Conservation (phyloP, 306 rosid species). For the Rosa rugosa region DNA sequence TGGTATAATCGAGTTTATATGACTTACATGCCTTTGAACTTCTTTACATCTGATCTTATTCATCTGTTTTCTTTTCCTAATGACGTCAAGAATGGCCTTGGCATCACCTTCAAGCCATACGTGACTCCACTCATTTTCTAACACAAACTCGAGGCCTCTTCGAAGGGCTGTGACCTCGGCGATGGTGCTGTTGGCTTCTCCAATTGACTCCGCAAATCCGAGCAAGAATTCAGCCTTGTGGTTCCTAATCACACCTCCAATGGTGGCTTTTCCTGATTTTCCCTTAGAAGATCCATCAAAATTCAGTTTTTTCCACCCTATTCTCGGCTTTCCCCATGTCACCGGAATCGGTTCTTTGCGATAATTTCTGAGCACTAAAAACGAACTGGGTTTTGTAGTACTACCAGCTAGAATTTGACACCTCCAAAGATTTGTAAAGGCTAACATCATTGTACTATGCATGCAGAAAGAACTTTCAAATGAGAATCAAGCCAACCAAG, state of each 20-base stretch:
- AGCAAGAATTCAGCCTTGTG: slow-evolving; percentile 67
- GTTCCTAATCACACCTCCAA: slow-evolving; percentile 66
- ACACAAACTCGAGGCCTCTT: slow-evolving; percentile 65
- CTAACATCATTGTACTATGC: slow-evolving; percentile 33
- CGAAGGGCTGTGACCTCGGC: slow-evolving; percentile 58
- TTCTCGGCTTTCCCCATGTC: slow-evolving; percentile 62
- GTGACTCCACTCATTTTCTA: slow-evolving; percentile 70
- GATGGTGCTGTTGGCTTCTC: slow-evolving; percentile 55
- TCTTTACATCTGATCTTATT: slow-evolving; percentile 44
- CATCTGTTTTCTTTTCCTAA: slow-evolving; percentile 33
- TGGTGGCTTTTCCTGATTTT: slow-evolving; percentile 46
- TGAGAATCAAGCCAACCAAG: not conserved
- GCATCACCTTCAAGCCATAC: slow-evolving; percentile 83
- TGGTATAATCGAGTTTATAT: slow-evolving; percentile 43
- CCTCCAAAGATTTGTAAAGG: slow-evolving; percentile 33
- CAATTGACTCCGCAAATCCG: slow-evolving; percentile 70
- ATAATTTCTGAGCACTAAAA: slow-evolving; percentile 26
- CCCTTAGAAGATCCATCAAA: slow-evolving; percentile 70
- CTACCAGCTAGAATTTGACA: slow-evolving; percentile 27
- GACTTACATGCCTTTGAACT: slow-evolving; percentile 40
- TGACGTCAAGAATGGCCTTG: slow-evolving; percentile 54
- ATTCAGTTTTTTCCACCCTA: slow-evolving; percentile 69
- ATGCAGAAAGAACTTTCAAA: not conserved
- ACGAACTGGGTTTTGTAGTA: slow-evolving; percentile 35
- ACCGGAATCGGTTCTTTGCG: slow-evolving; percentile 60